phyloP scores from a whole-genome alignment of 2,329 filamentous ascomycete species.

The Reticulascus tulasneorum region DNA sequence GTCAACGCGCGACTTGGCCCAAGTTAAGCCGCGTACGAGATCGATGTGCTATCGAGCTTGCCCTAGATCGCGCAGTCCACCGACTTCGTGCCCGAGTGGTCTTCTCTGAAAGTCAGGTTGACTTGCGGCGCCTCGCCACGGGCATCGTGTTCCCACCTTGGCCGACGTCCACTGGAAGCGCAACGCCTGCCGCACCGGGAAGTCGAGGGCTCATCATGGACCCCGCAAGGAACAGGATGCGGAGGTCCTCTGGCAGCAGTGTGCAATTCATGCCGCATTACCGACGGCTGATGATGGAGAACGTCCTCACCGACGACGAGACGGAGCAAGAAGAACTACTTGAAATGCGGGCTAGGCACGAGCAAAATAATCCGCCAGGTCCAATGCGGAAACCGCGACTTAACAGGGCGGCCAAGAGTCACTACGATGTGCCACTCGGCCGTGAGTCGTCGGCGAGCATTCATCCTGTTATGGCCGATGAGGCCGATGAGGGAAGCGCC shows the following conservation, averaged over 20 bases:
- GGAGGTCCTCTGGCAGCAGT: constrained; percentile 49
- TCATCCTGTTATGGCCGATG: constrained; percentile 18
- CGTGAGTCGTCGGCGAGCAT: constrained; percentile 23
- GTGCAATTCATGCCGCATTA: constrained; percentile 35
- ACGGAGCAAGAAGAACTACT: constrained; percentile 40
- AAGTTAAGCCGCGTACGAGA: constrained; percentile 82
- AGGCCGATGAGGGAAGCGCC: constrained; percentile 21
- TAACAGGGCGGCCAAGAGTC: constrained; percentile 36
- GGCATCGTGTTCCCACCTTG: constrained; percentile 20
- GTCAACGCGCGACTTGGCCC: constrained; percentile 88
- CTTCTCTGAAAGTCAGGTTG: constrained; percentile 62
- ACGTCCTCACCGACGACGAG: constrained; percentile 38
- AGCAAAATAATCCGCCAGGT: constrained; percentile 18
- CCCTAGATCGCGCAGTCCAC: constrained; percentile 72
- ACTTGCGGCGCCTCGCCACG: constrained; percentile 46
- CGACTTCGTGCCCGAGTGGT: constrained; percentile 63
- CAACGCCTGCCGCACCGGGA: constrained; percentile 15
- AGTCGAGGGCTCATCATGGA: constrained; percentile 18
- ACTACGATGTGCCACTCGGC: constrained; percentile 20
- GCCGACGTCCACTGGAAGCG: constrained; percentile 19
- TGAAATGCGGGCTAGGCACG: constrained; percentile 34
- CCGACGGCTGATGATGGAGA: constrained; percentile 31
- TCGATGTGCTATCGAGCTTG: constrained; percentile 82
- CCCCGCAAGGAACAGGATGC: constrained; percentile 30
- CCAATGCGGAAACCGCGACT: constrained; percentile 34